These are phyloP conservation scores for Exobasidium cylindrosporum DNA, from an alignment of 1,284 basidiomycete genomes.

Conservation along the genomic window DNA sequence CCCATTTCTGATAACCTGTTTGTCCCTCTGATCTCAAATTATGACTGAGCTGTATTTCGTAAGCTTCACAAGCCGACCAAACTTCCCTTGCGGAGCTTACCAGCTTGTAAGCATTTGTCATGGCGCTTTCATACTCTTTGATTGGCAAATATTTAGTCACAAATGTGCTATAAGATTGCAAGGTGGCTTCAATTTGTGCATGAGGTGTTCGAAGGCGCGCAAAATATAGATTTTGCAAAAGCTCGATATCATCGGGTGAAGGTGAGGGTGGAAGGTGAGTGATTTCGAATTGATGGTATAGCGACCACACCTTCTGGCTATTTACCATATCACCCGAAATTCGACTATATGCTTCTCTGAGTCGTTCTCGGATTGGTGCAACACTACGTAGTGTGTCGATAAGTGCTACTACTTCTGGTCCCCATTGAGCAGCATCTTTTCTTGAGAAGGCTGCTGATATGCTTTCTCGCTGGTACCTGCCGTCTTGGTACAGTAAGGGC, in stretches of 20 bases:
- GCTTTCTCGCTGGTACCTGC: background rate
- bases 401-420: background rate
- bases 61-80: background rate
- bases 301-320: slow-evolving; percentile 4
- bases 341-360: slow-evolving; percentile 17
- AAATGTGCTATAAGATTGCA: slow-evolving; percentile 2
- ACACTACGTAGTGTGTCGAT: slow-evolving; percentile 10
- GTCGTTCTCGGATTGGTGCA: background rate
- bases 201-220: slow-evolving; percentile 3
- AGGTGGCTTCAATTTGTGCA: background rate
- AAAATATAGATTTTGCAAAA: background rate
- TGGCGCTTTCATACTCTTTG: background rate
- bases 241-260: background rate
- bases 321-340: slow-evolving; percentile 15
- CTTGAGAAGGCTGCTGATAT: background rate
- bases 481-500: background rate
- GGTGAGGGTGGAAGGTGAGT: background rate
- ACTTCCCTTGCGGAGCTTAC: background rate
- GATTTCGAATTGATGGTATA: slow-evolving; percentile 4
- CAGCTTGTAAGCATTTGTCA: slow-evolving; percentile 1
- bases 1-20: background rate
- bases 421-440: background rate
- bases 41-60: background rate
- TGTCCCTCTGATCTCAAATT: background rate
- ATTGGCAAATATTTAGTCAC: background rate